phyloP scores from a whole-genome alignment of 805 yeast species.

The Yarrowia sp. region DNA sequence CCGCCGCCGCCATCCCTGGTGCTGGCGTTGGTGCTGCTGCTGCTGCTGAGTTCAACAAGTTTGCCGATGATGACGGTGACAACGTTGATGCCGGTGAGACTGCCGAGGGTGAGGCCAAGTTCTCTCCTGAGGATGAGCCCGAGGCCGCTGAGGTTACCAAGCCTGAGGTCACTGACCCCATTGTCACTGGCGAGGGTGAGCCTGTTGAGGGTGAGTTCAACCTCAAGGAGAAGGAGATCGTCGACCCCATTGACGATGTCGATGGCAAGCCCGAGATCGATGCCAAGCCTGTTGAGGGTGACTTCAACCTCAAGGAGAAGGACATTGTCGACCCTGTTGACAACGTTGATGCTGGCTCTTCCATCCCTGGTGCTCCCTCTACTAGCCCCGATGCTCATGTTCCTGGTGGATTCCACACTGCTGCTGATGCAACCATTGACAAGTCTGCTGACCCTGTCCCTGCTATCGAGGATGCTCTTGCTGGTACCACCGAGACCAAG shows the following conservation, averaged over 20 bases:
- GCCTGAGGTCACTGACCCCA: neutral
- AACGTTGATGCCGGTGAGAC: slow-evolving; percentile 9
- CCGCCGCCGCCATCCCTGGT: slow-evolving; percentile 18
- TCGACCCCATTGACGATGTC: neutral
- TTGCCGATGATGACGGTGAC: slow-evolving; percentile 6
- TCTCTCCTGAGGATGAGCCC: slow-evolving; percentile 4
- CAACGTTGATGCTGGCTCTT: slow-evolving; percentile 1
- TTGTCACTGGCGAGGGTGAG: neutral
- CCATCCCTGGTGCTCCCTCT: slow-evolving; percentile 11
- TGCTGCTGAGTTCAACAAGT: slow-evolving; percentile 18
- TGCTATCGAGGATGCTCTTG: slow-evolving; percentile 10
- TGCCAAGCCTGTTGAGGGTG: slow-evolving; percentile 1
- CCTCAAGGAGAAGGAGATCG: slow-evolving; percentile 15
- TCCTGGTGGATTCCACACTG: slow-evolving; percentile 7
- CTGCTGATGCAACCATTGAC: neutral
- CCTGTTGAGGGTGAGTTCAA: slow-evolving; percentile 6
- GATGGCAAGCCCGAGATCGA: neutral
- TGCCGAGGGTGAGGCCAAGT: slow-evolving; percentile 3
- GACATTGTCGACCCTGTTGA: neutral
- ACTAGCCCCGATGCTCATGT: slow-evolving; percentile 7
- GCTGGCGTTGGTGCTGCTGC: slow-evolving; percentile 24
- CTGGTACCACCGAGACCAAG: neutral
- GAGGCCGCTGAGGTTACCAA: slow-evolving; percentile 11
- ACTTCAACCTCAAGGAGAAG: slow-evolving; percentile 16
- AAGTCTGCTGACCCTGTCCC: slow-evolving; percentile 14